These are phyloP conservation scores for Naganishia vishniacii DNA, from an alignment of 768 basidiomycete species.

Conservation along the genomic window DNA sequence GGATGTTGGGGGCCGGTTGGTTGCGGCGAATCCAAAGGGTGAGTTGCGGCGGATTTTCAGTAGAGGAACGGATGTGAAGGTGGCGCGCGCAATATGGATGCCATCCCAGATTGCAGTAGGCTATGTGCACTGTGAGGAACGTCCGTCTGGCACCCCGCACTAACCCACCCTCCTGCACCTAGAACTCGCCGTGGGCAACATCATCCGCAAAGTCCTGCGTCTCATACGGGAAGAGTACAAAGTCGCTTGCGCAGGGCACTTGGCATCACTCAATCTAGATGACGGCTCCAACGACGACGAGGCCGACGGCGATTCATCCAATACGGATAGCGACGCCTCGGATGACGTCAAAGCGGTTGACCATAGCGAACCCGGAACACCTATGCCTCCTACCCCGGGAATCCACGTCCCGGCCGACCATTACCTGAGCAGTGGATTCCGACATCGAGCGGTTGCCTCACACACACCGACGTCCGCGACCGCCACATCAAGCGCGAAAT, in stretches of 20 bases:
- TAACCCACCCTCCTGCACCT: neutral
- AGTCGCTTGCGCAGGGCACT: slow-evolving; percentile 61
- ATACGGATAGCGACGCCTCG: slow-evolving; percentile 55
- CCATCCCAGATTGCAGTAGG: too few species aligned
- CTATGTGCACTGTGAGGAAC: too few species aligned
- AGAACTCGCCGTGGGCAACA: slow-evolving; percentile 95
- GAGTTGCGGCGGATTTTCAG: too few species aligned
- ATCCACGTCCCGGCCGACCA: slow-evolving; percentile 40
- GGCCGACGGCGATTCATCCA: slow-evolving; percentile 31
- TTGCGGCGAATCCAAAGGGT: slow-evolving; percentile 96
- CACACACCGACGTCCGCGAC: neutral
- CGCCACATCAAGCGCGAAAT: neutral
- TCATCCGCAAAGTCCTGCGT: slow-evolving; percentile 83
- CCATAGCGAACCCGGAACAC: slow-evolving; percentile 40
- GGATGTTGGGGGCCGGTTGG: slow-evolving; percentile 68
- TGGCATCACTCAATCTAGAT: slow-evolving; percentile 26
- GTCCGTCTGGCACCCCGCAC: too few species aligned
- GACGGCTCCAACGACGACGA: neutral
- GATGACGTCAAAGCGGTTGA: slow-evolving; percentile 60
- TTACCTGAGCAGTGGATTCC: slow-evolving; percentile 34
- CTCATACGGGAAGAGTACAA: slow-evolving; percentile 92
- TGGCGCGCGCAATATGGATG: too few species aligned
- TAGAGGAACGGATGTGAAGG: too few species aligned
- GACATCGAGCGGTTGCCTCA: slow-evolving; percentile 1
- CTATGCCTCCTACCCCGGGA: slow-evolving; percentile 44